Evolutionary conservation across 192 early-diverging fungal species (phyloP), one percentile per base, ranked within the genome.

Genomic region (Mortierella hygrophila): DNA sequence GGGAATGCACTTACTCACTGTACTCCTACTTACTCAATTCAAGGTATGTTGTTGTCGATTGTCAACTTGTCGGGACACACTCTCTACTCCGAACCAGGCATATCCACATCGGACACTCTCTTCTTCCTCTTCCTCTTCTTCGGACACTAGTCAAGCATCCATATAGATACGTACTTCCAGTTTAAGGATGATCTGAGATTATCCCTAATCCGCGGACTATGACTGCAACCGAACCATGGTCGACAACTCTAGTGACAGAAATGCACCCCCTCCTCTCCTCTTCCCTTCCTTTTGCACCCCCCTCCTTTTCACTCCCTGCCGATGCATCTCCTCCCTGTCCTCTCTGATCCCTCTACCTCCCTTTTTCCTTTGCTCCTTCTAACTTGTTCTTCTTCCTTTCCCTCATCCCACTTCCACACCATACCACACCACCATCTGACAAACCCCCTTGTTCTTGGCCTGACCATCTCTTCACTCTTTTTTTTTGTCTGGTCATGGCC

Each of bases 171-270:
- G 9, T 29, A 40, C 46, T 16, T 35, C 2, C 37, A n/a, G 2
- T n/a, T 42, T 40, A 71, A 74, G 72, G 47, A 74, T 74, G 44
- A 49, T 32, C 26, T 52, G n/a, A 52, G 41, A 49, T 44, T 74
- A 32, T 44, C 41, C 42, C 44, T 32, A 54, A 29, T 74, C 15
- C 44, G 40, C 9, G 37, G 6, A n/a, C 38, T 0, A 49, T 49
- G 16, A 13, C 47, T 49, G 47, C 47, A 49, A 15, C 47, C 18
- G 0, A 49, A 49, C 18, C 47, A 49, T 49, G 20, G 47, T 49
- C 44, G 44, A 44, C 44, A 13, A 44, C 44, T 44, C 44, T 44
- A 13, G 1, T 46, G 44, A 46, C 44, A 15, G 44, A 46, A 46
- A 15, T 46, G 44, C 44, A 40, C 38, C 38, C 44, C 44, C 44